Base-by-base conservation (phyloP, 2,329 filamentous ascomycete species). In the Aureobasidium sp. region DNA sequence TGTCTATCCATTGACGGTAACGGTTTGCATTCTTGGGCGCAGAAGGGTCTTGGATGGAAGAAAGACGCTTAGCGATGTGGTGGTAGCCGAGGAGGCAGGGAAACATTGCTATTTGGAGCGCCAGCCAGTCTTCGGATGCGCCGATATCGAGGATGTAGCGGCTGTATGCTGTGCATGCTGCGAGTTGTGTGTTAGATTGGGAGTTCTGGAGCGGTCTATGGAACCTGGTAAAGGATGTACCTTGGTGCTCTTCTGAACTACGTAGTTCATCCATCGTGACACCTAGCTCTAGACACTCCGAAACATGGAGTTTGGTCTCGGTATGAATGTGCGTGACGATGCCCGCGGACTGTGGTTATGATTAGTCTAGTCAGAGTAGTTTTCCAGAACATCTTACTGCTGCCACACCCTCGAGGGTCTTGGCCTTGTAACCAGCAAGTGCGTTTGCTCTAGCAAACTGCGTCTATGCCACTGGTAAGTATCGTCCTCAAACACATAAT, bases 1-100 rank as follows among this genome's bases (percentile, higher is more conserved):
- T 95, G 71, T 92, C 81, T 66, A 97, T 90, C 93, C 93, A 97
- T 48, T 85, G 82, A 87, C 89, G 94, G 76, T 96, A 97, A 79
- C 53, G 77, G 68, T 72, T 73, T 21, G 67, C 63, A 39, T 59
- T 59, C 49, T 64, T 65, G 1, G 66, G 63, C 34, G 64, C 63
- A n/a, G 64, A 59, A 74, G 69, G 39, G 85, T 88, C n/a, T 77
- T 78, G 53, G 81, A 76, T 64, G 89, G 78, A 78, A 67, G 85
- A 80, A 3, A 96, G 79, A 68, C 90, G 82, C 68, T 81, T 81
- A 6, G 90, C 93, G 63, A 95, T 89, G 61, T 84, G 84, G 10
- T 87, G 87, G 72, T 97, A 97, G 45, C 93, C 93, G 21, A 97
- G 82, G 36, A 96, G 79, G 71, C 93, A 97, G 0, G 93, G 91